A percentile compares a stretch with the other conserved stretches of the same genome.
These are phyloP conservation scores for Boletus vermiculosoides DNA, from an alignment of 768 basidiomycete species.

Conservation along the genomic window DNA sequence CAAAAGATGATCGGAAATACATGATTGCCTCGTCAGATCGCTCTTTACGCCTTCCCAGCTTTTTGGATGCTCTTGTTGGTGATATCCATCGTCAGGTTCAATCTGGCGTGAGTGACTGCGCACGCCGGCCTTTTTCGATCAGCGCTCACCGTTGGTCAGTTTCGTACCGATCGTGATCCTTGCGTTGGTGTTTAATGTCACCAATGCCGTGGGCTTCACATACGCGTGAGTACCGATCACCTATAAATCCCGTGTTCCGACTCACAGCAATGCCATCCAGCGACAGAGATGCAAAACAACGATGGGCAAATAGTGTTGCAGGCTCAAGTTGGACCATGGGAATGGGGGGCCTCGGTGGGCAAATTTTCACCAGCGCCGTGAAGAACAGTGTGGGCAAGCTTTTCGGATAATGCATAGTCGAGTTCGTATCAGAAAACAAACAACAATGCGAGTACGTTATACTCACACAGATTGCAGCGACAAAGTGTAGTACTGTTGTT, in stretches of 20 bases:
- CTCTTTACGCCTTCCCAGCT: slow-evolving; percentile 84
- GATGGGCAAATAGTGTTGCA: slow-evolving; percentile 78
- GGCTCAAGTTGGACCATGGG: slow-evolving; percentile 71
- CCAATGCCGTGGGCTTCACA: slow-evolving; percentile 95
- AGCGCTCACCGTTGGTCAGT: slow-evolving; percentile 39
- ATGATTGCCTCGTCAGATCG: slow-evolving; percentile 51
- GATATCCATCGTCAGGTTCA: slow-evolving; percentile 86
- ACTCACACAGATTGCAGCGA: slow-evolving; percentile 6
- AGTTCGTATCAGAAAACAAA: slow-evolving; percentile 8
- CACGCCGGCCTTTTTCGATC: slow-evolving; percentile 4
- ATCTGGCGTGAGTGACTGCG: slow-evolving; percentile 63
- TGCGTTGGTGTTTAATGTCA: slow-evolving; percentile 93
- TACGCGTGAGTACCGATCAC: slow-evolving; percentile 65
- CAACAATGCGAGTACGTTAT: slow-evolving; percentile 9
- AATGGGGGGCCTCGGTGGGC: slow-evolving; percentile 80
- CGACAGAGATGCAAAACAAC: slow-evolving; percentile 90
- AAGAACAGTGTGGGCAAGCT: slow-evolving; percentile 78
- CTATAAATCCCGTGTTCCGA: slow-evolving; percentile 1
- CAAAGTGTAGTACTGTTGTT: slow-evolving; percentile 28
- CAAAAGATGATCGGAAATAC: slow-evolving; percentile 13
- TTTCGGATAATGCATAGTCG: slow-evolving; percentile 46
- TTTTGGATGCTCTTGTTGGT: slow-evolving; percentile 87
- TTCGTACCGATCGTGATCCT: slow-evolving; percentile 94
- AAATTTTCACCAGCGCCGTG: slow-evolving; percentile 77
- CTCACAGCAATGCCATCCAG: slow-evolving; percentile 36